Conservation (phyloP, 192 early-diverging fungal species). For the Entomortierella beljakovae region DNA sequence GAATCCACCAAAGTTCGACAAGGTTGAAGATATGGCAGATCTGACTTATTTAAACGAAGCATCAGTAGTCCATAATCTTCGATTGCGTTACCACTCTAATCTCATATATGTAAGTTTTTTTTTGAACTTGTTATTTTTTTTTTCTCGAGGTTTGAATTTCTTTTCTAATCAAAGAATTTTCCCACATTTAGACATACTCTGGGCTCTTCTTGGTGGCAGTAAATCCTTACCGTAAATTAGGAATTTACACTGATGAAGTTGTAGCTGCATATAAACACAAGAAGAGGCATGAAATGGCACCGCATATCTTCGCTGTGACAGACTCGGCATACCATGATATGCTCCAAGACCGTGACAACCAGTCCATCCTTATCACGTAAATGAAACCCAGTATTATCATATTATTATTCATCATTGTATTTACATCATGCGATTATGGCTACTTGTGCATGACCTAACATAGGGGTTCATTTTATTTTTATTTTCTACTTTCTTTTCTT, state of each 20-base stretch:
- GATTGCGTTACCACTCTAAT: conserved; percentile 89
- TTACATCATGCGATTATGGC: neutral
- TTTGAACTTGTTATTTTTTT: neutral
- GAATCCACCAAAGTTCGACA: conserved; percentile 99
- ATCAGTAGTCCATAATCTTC: conserved; percentile 97
- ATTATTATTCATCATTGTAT: neutral
- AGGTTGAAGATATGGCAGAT: conserved; percentile 99
- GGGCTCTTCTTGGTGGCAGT: conserved; percentile 98
- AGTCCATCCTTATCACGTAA: conserved; percentile 97
- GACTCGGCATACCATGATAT: conserved; percentile 97
- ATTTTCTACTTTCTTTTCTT: neutral
- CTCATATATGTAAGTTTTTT: conserved; percentile 86
- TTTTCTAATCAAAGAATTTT: neutral
- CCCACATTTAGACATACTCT: conserved; percentile 87
- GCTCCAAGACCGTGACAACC: conserved; percentile 93
- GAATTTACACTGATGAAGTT: conserved; percentile 88
- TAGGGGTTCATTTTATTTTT: neutral
- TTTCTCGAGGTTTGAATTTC: neutral
- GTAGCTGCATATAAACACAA: conserved; percentile 78
- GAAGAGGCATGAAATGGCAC: conserved; percentile 78
- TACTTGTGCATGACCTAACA: neutral
- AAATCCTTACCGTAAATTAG: conserved; percentile 94
- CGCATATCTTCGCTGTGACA: conserved; percentile 94
- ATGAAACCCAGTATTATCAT: conserved; percentile 5
- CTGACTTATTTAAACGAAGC: conserved; percentile 97